phyloP scores from a whole-genome alignment of 805 yeast genomes.

The Cyberlindnera saturnus region DNA sequence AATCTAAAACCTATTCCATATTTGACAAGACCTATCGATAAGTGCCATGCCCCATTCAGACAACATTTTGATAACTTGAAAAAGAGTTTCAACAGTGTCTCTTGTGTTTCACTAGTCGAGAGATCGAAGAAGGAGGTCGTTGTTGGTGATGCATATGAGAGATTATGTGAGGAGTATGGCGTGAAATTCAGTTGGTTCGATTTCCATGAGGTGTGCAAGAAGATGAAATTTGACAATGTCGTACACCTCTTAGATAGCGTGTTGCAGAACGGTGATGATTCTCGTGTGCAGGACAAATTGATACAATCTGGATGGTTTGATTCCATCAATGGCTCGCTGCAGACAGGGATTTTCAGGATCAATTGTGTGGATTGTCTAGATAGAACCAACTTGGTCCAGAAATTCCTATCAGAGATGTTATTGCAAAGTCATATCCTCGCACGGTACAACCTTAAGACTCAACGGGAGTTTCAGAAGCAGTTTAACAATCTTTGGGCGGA shows the following conservation, averaged over 20 bases:
- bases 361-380: slow-evolving; percentile 64
- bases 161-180: slow-evolving; percentile 28
- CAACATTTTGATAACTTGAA: slow-evolving; percentile 27
- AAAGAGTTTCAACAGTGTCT: slow-evolving; percentile 22
- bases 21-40: slow-evolving; percentile 24
- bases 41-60: slow-evolving; percentile 23
- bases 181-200: slow-evolving; percentile 52
- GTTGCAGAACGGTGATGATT: slow-evolving; percentile 7
- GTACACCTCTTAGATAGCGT: slow-evolving; percentile 24
- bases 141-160: slow-evolving; percentile 35
- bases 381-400: slow-evolving; percentile 50
- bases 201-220: slow-evolving; percentile 48
- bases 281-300: slow-evolving; percentile 14
- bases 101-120: slow-evolving; percentile 34
- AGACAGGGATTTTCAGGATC: slow-evolving; percentile 50
- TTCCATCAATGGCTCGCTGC: slow-evolving; percentile 24
- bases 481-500: slow-evolving; percentile 53
- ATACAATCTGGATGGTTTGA: slow-evolving; percentile 28
- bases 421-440: slow-evolving; percentile 23
- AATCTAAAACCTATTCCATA: slow-evolving; percentile 35
- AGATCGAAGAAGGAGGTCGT: slow-evolving; percentile 28
- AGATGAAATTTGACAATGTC: slow-evolving; percentile 35
- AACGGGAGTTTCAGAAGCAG: slow-evolving; percentile 13
- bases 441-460: slow-evolving; percentile 9
- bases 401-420: slow-evolving; percentile 27